A percentile compares a stretch with the other conserved stretches of the same genome.
Conservation (phyloP, 2,329 filamentous ascomycete genomes). For the Dichotomopilus funicola region DNA sequence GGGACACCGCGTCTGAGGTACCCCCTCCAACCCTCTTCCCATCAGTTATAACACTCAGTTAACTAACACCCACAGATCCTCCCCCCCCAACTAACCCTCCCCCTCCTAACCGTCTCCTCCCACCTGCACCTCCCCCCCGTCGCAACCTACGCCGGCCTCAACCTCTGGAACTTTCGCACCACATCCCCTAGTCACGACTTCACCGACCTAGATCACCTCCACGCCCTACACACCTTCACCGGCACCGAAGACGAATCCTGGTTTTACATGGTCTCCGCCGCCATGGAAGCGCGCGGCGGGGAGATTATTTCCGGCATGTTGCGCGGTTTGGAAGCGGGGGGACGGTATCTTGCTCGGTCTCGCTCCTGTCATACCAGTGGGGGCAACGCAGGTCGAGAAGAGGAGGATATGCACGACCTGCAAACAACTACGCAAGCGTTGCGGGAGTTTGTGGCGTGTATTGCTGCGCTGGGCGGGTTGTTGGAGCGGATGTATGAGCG, state of each 20-base stretch:
- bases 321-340: constrained; percentile 52
- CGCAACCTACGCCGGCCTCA: constrained; percentile 81
- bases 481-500: constrained; percentile 82
- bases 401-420: too few species aligned
- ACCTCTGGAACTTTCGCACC: constrained; percentile 80
- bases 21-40: constrained; percentile 13
- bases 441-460: constrained; percentile 55
- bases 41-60: too few species aligned
- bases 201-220: constrained; percentile 45
- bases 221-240: constrained; percentile 77
- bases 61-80: constrained; percentile 41
- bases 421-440: background rate
- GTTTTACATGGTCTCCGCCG: constrained; percentile 86
- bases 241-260: constrained; percentile 86
- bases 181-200: background rate
- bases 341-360: too few species aligned
- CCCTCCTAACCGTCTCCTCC: constrained; percentile 64
- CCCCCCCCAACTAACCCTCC: constrained; percentile 69
- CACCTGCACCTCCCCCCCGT: constrained; percentile 78
- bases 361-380: too few species aligned
- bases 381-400: too few species aligned
- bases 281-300: constrained; percentile 78
- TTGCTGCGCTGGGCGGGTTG: constrained; percentile 61
- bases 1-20: constrained; percentile 66
- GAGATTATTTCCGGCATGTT: constrained; percentile 72